Evolutionary conservation across 2,329 filamentous ascomycete genomes (phyloP).

Genomic region (Dothideomycetes sp.): DNA sequence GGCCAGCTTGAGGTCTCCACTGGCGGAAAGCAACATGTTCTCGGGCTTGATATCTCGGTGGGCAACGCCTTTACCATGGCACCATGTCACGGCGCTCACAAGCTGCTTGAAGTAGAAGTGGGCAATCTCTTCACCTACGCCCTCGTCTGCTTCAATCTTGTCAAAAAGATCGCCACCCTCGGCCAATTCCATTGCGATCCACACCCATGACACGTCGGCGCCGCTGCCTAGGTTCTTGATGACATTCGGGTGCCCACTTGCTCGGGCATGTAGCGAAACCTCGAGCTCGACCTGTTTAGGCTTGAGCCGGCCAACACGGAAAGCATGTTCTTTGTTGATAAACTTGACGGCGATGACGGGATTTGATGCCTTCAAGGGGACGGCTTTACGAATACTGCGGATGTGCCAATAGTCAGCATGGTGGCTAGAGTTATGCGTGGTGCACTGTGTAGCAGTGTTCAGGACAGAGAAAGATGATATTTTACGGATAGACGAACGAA

Average conservation of each 20-base stretch:
- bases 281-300: conserved; percentile 87
- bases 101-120: conserved; percentile 95
- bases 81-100: conserved; percentile 80
- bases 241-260: conserved; percentile 66
- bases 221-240: conserved; percentile 86
- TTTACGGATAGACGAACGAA: conserved; percentile 51
- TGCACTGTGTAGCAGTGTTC: too few species aligned
- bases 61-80: conserved; percentile 91
- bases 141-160: conserved; percentile 97
- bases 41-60: conserved; percentile 71
- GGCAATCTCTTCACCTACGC: conserved; percentile 86
- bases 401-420: neutral
- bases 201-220: conserved; percentile 78
- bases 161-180: conserved; percentile 95
- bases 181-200: conserved; percentile 97
- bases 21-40: conserved; percentile 79
- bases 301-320: conserved; percentile 77
- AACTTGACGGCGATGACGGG: conserved; percentile 96
- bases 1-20: conserved; percentile 83
- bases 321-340: conserved; percentile 93
- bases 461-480: too few species aligned
- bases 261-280: conserved; percentile 77
- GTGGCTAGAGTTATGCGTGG: too few species aligned
- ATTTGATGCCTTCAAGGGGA: conserved; percentile 54
- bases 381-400: conserved; percentile 80